phyloP scores from a whole-genome alignment of 352 stramenopile genomes.

The Globisporangium nunn region DNA sequence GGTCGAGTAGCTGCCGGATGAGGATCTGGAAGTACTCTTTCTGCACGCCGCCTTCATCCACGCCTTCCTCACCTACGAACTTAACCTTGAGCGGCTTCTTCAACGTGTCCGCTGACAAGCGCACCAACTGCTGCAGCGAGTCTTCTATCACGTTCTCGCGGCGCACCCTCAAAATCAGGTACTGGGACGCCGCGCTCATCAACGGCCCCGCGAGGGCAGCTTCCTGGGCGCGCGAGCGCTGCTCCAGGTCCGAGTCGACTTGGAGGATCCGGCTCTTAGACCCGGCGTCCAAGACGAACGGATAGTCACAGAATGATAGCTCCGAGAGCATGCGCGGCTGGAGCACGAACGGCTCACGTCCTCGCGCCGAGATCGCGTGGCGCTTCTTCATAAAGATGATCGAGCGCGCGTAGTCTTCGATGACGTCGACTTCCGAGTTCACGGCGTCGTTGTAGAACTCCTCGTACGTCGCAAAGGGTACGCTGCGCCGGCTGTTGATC shows the following conservation, averaged over 20 bases:
- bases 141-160: constrained; percentile 76
- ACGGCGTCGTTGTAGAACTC: constrained; percentile 83
- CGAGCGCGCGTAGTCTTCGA: constrained; percentile 68
- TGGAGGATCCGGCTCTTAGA: constrained; percentile 76
- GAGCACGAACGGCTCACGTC: constrained; percentile 16
- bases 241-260: constrained; percentile 71
- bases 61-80: constrained; percentile 76
- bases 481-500: constrained; percentile 40
- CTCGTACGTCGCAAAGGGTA: constrained; percentile 51
- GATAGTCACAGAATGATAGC: constrained; percentile 78
- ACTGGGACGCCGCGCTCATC: constrained; percentile 33
- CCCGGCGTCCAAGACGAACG: constrained; percentile 68
- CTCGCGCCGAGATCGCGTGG: constrained; percentile 13
- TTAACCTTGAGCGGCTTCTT: constrained; percentile 83
- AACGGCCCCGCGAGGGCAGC: constrained; percentile 34
- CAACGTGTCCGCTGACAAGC: constrained; percentile 44
- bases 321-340: constrained; percentile 60
- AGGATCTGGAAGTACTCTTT: constrained; percentile 86
- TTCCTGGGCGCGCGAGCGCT: constrained; percentile 50
- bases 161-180: constrained; percentile 57
- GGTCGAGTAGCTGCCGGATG: constrained; percentile 64
- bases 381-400: constrained; percentile 70
- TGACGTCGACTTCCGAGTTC: constrained; percentile 76
- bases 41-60: constrained; percentile 73
- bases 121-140: constrained; percentile 61